Base-by-base conservation (phyloP, 108 stramenopile genomes). In the Fragilariopsis cylindrus region DNA sequence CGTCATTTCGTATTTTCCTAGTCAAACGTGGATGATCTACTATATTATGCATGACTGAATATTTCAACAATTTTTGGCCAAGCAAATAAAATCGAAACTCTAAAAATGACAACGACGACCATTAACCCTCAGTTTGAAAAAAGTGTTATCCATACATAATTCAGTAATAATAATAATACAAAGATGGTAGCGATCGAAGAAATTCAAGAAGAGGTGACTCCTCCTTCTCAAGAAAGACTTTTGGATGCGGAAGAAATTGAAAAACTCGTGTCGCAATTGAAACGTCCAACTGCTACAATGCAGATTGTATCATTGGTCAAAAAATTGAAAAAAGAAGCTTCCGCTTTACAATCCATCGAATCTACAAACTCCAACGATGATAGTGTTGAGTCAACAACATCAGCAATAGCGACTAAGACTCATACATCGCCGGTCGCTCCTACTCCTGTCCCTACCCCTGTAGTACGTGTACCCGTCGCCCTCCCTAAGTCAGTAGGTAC, bases 171-270 rank as follows among this genome's bases (percentile, higher is more conserved):
- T n/a, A 16, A 0, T 53, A 53, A 53, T n/a, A 53, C 12, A 62
- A 60, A 16, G 3, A 80, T 80, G 79, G 73, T 80, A 0, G 60
- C 48, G 19, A 65, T 80, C 68, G 71, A 71, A 64, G 82, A 79
- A 69, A 50, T 79, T 19, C 42, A 39, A 16, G 69, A 74, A 9
- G 64, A 71, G 4, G 63, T 11, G 2, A 40, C 56, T 19, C 50
- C 48, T 4, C 83, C 87, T 3, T 90, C 88, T 3, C 76, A 89
- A 75, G 88, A 91, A 72, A 86, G 93, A 42, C 65, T 88, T 1
- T 55, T 82, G 56, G 93, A 94, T 72, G 93, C 90, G n/a, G 81
- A 91, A 58, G 90, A 81, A 69, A 90, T 94, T 69, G 93, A 94
- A 71, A 18, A 71, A 11, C 78, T 81, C 8, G 69, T 85, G 16